Evolutionary conservation across 176 grass and related monocot genomes (phyloP), one percentile per base, ranked within the genome.

Genomic region (Dendrocalamus sinicus): DNA sequence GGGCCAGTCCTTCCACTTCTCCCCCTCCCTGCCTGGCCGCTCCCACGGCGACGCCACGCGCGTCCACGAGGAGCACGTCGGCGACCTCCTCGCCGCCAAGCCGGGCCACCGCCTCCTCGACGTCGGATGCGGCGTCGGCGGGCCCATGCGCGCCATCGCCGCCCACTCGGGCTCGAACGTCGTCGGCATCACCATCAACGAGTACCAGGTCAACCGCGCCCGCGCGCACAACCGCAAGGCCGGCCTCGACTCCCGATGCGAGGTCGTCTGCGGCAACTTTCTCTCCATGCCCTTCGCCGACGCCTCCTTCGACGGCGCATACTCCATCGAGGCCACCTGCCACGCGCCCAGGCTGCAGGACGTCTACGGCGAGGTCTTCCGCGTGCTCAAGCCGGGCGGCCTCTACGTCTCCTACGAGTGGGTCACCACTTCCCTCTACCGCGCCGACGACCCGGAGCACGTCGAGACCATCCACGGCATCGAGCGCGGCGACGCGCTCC

Each of bases 291-390:
- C 96, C 16, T 98, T 98, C 85, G 47, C 87, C 22, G 80, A 89
- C 46, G 81, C 82, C 5, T 92, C 93, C 89, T 99, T 99, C 89
- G 97, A 99, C 73, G 92, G 89, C 43, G 94, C 94, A 9, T 99
- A 99, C 92, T 94, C 97, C 72, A 96, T 99, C 83, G 94, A 99
- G 94, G 97, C 97, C 74, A 99, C 97, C 88, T 99, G 97, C 88
- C 97, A 99, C 81, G 97, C 97, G 52, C 97, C 97, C 8, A 60
- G 6, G 69, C 97, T 99, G 62, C 88, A 99, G 92, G 97, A 99
- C 43, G 97, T 99, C 24, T 99, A 99, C 75, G 85, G 77, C 24
- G 96, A 98, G 91, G 90, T 96, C 15, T 89, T 73, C 81, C 96
- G 96, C 78, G 93, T 98, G 62, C 91, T 98, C 86, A 94, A 92